phyloP scores from a whole-genome alignment of 768 basidiomycete genomes.

The Boletus tomentosulus region DNA sequence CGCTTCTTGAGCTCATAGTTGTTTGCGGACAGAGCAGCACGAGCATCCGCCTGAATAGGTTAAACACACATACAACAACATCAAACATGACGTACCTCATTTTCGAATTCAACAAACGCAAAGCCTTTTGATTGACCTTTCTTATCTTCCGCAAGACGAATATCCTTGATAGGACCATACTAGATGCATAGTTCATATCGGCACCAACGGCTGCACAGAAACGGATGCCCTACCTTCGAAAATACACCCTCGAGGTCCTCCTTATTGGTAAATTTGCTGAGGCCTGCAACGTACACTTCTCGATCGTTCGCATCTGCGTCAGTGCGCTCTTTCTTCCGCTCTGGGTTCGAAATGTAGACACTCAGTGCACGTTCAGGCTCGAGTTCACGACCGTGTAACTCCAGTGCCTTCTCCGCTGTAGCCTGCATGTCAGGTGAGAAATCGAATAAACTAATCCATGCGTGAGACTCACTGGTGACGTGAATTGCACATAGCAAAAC shows the following conservation, averaged over 20 bases:
- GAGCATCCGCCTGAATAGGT: constrained; percentile 56
- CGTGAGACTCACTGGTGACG: constrained; percentile 60
- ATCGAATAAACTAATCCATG: neutral
- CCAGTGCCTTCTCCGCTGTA: constrained; percentile 73
- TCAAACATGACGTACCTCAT: constrained; percentile 51
- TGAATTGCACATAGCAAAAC: constrained; percentile 94
- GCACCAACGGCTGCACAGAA: neutral
- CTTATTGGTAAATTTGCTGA: constrained; percentile 74
- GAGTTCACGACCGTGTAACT: constrained; percentile 72
- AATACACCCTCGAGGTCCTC: constrained; percentile 79
- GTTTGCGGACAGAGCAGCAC: constrained; percentile 70
- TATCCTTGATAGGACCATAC: constrained; percentile 81
- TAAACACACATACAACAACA: neutral
- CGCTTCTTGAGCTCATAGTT: constrained; percentile 87
- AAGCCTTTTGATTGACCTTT: constrained; percentile 75
- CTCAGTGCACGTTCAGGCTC: constrained; percentile 63
- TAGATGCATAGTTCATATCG: constrained; percentile 27
- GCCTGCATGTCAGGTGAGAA: constrained; percentile 33
- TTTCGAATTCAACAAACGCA: constrained; percentile 88
- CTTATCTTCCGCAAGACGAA: constrained; percentile 74
- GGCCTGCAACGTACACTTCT: constrained; percentile 84
- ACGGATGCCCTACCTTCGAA: constrained; percentile 49
- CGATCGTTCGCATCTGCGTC: constrained; percentile 81
- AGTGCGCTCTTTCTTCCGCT: constrained; percentile 82
- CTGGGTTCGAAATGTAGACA: constrained; percentile 88